Base-by-base conservation (phyloP, 139 green algal species). In the Pedinophyceae sp. region DNA sequence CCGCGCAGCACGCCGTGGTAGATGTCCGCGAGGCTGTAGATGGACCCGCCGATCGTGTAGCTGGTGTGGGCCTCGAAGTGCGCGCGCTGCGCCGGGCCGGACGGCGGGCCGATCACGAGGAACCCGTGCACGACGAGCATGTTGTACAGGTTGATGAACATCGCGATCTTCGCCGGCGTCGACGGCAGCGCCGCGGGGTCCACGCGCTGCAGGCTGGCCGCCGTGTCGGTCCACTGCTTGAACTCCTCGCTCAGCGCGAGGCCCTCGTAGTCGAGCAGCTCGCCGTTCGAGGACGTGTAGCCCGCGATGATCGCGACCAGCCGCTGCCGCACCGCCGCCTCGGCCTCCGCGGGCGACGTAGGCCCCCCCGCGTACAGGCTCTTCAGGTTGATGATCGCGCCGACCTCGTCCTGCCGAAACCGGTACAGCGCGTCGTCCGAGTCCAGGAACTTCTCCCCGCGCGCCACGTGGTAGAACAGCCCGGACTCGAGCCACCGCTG, bases 131-230 rank as follows among this genome's bases (percentile, higher is more conserved):
- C 18, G 3, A 68, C 28, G 2, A 73, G 45, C 30, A 30, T 39
- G 51, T 73, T 73, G 55, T 65, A 73, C 1, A 67, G 29, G 56
- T 73, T 73, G 59, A 73, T 68, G 55, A 73, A 68, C 38, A 73
- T 62, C 20, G 59, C 54, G 27, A 72, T 63, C 26, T 58, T 54
- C 48, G 60, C 65, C 7, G 58, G 50, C n/a, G 49, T 54, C 52
- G 20, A 29, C n/a, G n/a, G n/a, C 17, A 71, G 30, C 48, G 20
- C 3, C n/a, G 19, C 10, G 27, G 60, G 22, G 16, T 63, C 19
- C n/a, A 66, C 17, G 30, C 19, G 17, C 53, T 66, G 64, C 34
- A 71, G 50, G 47, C 63, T 53, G 15, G 29, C 41, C 7, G 55
- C 26, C 2, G 29, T 25, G 20, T 39, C 54, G 48, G 28, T 38